These are phyloP conservation scores for Blastomyces gilchristii DNA, from an alignment of 2,329 filamentous ascomycete species.

Conservation along the genomic window DNA sequence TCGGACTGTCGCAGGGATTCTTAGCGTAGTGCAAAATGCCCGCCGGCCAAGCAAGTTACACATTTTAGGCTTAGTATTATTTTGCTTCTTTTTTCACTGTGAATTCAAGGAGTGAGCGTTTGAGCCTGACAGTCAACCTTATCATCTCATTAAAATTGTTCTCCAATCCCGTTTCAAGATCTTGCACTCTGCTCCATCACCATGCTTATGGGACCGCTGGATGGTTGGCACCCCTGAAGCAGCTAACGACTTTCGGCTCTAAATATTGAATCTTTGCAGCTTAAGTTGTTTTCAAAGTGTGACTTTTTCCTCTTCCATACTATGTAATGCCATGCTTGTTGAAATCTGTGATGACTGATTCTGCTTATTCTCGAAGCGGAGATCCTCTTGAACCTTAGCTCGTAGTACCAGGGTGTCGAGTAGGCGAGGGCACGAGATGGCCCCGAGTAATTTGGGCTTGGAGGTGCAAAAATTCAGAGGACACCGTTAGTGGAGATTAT, in stretches of 20 bases:
- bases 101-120: background rate
- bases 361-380: background rate
- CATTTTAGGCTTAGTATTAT: background rate
- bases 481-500: background rate
- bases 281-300: background rate
- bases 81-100: background rate
- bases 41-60: background rate
- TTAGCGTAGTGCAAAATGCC: background rate
- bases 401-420: background rate
- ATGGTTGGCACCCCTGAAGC: background rate
- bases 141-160: background rate
- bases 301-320: background rate
- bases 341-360: background rate
- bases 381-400: background rate
- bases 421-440: background rate
- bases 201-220: background rate
- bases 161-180: background rate
- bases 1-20: background rate
- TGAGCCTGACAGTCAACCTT: conserved; percentile 9
- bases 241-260: background rate
- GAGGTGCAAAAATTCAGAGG: background rate
- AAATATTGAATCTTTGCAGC: background rate
- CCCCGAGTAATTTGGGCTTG: background rate
- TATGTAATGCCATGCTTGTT: background rate
- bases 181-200: background rate